phyloP scores from a whole-genome alignment of 2,329 filamentous ascomycete genomes.

The Coleophoma crateriformis region DNA sequence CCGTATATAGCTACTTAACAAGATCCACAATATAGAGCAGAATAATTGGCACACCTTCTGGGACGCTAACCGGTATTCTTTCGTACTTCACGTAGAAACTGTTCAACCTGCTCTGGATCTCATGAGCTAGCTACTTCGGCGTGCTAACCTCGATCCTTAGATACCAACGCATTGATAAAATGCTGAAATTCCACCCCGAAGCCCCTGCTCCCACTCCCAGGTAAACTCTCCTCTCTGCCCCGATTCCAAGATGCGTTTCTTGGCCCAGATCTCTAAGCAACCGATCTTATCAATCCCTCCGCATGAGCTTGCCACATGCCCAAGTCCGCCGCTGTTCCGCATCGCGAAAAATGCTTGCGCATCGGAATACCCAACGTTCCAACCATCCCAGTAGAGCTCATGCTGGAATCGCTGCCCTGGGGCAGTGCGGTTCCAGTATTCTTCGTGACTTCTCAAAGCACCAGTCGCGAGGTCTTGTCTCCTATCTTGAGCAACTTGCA shows the following conservation, averaged over 20 bases:
- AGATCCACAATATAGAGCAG: too few species aligned
- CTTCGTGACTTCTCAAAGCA: conserved; percentile 36
- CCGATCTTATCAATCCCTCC: conserved; percentile 46
- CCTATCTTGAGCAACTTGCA: conserved; percentile 33
- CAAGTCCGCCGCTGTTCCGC: conserved; percentile 27
- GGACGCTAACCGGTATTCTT: too few species aligned
- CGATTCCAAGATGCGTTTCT: conserved; percentile 47
- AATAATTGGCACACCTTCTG: too few species aligned
- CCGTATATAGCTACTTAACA: too few species aligned
- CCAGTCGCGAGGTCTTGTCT: conserved; percentile 28
- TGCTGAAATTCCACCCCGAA: conserved; percentile 27
- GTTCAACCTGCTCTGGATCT: too few species aligned
- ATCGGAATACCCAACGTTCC: conserved; percentile 50
- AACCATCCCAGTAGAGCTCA: conserved; percentile 48
- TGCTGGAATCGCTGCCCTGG: conserved; percentile 43
- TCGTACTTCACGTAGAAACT: too few species aligned
- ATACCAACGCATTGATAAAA: conserved; percentile 24
- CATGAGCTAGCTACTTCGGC: too few species aligned
- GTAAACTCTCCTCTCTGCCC: conserved; percentile 36
- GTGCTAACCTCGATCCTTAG: background rate
- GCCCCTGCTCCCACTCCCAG: conserved; percentile 36
- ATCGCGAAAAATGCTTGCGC: conserved; percentile 44
- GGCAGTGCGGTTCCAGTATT: conserved; percentile 41
- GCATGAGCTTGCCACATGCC: conserved; percentile 8
- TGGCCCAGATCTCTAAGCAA: conserved; percentile 50